Base-by-base conservation (phyloP, 352 stramenopile genomes). In the Phytophthora fragariae region DNA sequence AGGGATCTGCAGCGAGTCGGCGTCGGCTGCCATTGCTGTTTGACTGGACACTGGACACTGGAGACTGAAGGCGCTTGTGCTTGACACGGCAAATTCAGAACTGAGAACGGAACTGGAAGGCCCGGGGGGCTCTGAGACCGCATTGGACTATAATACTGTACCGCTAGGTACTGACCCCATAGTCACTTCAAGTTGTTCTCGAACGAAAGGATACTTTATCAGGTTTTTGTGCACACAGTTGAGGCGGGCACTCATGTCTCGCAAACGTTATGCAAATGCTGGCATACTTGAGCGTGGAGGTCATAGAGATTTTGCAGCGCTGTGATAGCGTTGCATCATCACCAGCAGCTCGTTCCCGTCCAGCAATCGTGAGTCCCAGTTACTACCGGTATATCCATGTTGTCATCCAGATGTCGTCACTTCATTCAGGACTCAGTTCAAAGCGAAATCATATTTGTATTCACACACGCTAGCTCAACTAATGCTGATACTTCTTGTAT, bases 1-100 rank as follows among this genome's bases (percentile, higher is more conserved):
- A 6, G 62, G 57, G 44, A 76, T 46, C 50, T 76, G 68, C 54
- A 74, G 24, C 3, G 10, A 57, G 39, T 60, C 65, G 19, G 49
- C 54, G 46, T 64, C 41, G 27, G 56, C n/a, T 27, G 49, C 35
- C 68, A 75, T 70, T 5, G 53, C 41, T 55, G 4, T 46, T 31
- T n/a, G 33, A 53, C 15, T 41, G 35, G 35, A 41, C 4, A 39
- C 33, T 39, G 58, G 3, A 7, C 19, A 35, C 60, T 57, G 11
- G 44, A 50, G 37, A 52, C 31, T 50, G 59, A 35, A 58, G 15
- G 11, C 14, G 3, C 21, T 46, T 15, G 47, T 17, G 55, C 54
- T 57, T 68, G 31, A 35, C 47, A 65, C 17, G 46, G 56, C 55
- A 47, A 49, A 71, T 61, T 49, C 33, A 21, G 52, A 62, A 73